Evolutionary conservation across 306 rosid species (phyloP).

Genomic region (Datisca glomerata): DNA sequence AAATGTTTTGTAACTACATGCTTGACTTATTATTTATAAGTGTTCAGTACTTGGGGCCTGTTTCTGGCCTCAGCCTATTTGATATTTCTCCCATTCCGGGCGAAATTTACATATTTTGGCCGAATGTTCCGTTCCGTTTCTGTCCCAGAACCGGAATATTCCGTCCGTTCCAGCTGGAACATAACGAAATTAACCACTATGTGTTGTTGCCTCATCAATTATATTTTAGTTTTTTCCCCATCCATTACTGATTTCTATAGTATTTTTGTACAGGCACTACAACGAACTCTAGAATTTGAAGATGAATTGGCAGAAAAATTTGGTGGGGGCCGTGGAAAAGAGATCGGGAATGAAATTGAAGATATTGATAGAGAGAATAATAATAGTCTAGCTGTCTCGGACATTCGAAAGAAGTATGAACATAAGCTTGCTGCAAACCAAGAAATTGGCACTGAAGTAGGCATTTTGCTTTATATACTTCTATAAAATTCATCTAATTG

Average conservation of each 20-base stretch:
- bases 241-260: constrained; percentile 7
- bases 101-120: too few relatives aligned
- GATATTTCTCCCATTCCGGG: too few relatives aligned
- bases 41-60: too few relatives aligned
- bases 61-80: too few relatives aligned
- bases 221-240: constrained; percentile 16
- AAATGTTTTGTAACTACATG: too few relatives aligned
- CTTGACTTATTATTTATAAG: too few relatives aligned
- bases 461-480: constrained; percentile 15
- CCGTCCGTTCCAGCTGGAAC: too few relatives aligned
- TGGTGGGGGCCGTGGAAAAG: constrained; percentile 87
- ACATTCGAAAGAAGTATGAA: constrained; percentile 92
- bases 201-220: constrained; percentile 9
- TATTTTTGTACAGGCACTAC: constrained; percentile 64
- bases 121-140: too few relatives aligned
- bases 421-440: constrained; percentile 79
- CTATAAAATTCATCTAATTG: not conserved
- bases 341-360: constrained; percentile 70
- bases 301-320: constrained; percentile 98
- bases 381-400: constrained; percentile 55
- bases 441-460: constrained; percentile 55
- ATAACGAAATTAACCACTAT: too few relatives aligned
- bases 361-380: constrained; percentile 62
- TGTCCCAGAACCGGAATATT: too few relatives aligned
- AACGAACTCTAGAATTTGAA: constrained; percentile 93